Percentiles rank a stretch among this genome's conserved stretches.
phyloP scores from a whole-genome alignment of 345 rosid species.

The Draba incana region DNA sequence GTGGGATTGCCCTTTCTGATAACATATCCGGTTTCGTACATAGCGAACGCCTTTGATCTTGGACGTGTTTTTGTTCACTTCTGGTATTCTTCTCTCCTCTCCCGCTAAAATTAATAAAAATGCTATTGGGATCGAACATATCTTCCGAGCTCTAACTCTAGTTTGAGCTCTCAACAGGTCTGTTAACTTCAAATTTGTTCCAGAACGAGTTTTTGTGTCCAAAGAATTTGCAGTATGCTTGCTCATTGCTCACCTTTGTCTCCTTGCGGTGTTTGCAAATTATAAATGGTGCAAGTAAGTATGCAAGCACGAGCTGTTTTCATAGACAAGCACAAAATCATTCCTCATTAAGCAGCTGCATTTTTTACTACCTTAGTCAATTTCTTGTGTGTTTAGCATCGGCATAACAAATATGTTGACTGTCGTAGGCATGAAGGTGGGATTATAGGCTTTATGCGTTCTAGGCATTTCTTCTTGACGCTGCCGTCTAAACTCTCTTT shows the following conservation, averaged over 20 bases:
- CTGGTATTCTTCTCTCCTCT: conserved; percentile 56
- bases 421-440: conserved; percentile 87
- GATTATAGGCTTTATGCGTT: conserved; percentile 59
- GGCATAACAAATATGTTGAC: conserved; percentile 14
- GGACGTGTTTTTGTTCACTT: conserved; percentile 95
- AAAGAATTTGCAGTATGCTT: conserved; percentile 83
- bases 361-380: conserved; percentile 2
- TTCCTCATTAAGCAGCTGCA: not conserved
- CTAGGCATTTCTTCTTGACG: conserved; percentile 48
- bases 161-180: conserved; percentile 65
- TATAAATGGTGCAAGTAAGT: conserved; percentile 98
- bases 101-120: not conserved
- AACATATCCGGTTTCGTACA: conserved; percentile 67
- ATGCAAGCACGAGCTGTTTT: not conserved
- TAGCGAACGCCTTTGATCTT: conserved; percentile 89
- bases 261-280: conserved; percentile 70
- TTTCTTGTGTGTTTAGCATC: conserved; percentile 4
- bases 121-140: not conserved
- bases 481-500: conserved; percentile 39
- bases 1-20: conserved; percentile 86
- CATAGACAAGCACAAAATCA: not conserved
- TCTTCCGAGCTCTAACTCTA: conserved; percentile 30
- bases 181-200: conserved; percentile 94
- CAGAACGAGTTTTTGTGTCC: conserved; percentile 83
- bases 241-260: conserved; percentile 69